Base-by-base conservation (phyloP, 2,329 filamentous ascomycete species). In the Trichoderma oligosporum region DNA sequence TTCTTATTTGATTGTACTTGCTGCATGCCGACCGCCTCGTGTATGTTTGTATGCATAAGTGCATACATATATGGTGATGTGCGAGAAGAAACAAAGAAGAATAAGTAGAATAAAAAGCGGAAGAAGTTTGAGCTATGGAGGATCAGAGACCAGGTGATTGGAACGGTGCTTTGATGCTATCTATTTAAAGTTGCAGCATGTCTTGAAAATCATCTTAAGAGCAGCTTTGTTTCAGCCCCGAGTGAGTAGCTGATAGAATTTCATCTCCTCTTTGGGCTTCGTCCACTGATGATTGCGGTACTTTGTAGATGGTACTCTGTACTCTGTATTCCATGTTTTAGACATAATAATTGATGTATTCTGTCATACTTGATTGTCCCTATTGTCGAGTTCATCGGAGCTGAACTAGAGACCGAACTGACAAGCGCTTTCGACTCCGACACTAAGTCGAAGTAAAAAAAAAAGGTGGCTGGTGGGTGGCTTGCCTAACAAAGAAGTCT, bases 401-500 rank as follows among this genome's bases (percentile, higher is more conserved):
- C n/a, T n/a, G n/a, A n/a, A n/a, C n/a, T n/a, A n/a, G n/a, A n/a
- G n/a, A n/a, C n/a, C n/a, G n/a, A n/a, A n/a, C n/a, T n/a, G n/a
- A n/a, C n/a, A 20, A 35, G 14, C 25, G 24, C 38, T 39, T 39
- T 44, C 38, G 20, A 22, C 33, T 38, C 14, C 12, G 24, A 18
- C 5, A 33, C n/a, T n/a, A n/a, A n/a, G 14, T 16, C 9, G 39
- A 6, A 22, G 4, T 7, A 16, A 7, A 2, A 16, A 27, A 22
- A 38, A 54, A 56, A 41, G 4, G 41, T 56, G 53, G 53, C 53
- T 56, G 42, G 53, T 56, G 42, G 14, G 42, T 56, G 53, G 53
- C 53, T 56, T 48, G 16, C 2, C 14, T 14, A 20, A 7, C 24
- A 18, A 20, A 41, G 38, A 29, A 45, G 24, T 25, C n/a, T n/a